Conservation (phyloP, 1,139 yeast species). For the Magnusiomyces magnusii region DNA sequence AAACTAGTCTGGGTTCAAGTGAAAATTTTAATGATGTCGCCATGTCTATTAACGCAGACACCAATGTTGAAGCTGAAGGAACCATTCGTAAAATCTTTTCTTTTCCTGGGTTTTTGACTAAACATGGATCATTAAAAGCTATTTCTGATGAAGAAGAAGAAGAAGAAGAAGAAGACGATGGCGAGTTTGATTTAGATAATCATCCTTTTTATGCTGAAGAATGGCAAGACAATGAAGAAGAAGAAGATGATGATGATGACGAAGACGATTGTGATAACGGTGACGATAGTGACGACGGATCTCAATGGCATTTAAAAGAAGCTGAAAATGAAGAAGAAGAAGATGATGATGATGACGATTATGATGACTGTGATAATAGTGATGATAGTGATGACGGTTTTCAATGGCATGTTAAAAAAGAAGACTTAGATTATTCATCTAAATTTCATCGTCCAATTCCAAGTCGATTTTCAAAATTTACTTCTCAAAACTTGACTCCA, state of each 20-base stretch:
- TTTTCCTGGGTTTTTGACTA: not conserved
- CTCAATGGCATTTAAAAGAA: not conserved
- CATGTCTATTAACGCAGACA: not conserved
- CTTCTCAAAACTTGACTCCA: conserved; percentile 11
- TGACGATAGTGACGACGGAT: conserved; percentile 6
- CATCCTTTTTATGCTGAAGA: not conserved
- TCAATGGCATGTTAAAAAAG: conserved; percentile 1
- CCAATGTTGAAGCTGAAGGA: not conserved
- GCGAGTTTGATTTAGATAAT: not conserved
- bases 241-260: conserved; percentile 22
- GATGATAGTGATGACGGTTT: conserved; percentile 30
- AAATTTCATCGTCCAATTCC: conserved; percentile 2
- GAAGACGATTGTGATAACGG: conserved; percentile 6
- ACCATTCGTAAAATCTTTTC: not conserved
- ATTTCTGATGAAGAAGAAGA: conserved; percentile 18
- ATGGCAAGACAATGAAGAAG: conserved; percentile 8
- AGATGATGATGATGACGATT: not conserved
- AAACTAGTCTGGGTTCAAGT: too few species aligned
- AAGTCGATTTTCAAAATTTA: not conserved
- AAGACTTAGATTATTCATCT: not conserved
- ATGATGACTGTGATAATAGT: conserved; percentile 20
- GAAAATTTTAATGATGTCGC: too few species aligned
- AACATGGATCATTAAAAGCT: too few species aligned
- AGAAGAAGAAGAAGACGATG: conserved; percentile 22
- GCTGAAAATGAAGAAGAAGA: not conserved